A percentile compares a stretch with the other conserved stretches of the same genome.
These are phyloP conservation scores for Trebouxia sp. DNA, from an alignment of 139 green algal genomes.

Conservation along the genomic window DNA sequence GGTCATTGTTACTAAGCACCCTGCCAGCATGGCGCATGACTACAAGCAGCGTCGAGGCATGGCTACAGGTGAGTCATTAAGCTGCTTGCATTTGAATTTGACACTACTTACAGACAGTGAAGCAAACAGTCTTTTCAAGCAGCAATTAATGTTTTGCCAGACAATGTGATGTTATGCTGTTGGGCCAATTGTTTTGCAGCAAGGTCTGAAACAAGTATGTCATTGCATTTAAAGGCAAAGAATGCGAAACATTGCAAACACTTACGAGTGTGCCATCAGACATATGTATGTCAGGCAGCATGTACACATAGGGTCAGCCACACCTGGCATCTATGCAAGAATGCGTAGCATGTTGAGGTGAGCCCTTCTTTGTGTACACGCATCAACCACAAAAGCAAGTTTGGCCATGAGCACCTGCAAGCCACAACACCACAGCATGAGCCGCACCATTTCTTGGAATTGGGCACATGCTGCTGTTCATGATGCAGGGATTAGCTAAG, in stretches of 20 bases:
- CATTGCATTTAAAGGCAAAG: neutral
- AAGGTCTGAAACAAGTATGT: neutral
- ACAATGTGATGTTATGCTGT: neutral
- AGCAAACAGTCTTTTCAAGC: neutral
- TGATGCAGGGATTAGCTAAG: constrained; percentile 43
- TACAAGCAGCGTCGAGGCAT: neutral
- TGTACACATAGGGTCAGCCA: too few species aligned
- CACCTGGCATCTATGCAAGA: too few species aligned
- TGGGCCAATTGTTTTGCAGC: neutral
- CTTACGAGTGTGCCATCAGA: too few species aligned
- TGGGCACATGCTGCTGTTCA: constrained; percentile 40
- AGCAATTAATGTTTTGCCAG: neutral
- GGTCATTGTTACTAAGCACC: constrained; percentile 70
- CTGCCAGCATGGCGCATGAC: constrained; percentile 39
- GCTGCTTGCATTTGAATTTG: neutral
- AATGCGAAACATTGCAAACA: too few species aligned
- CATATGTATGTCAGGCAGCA: too few species aligned
- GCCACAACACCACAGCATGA: neutral
- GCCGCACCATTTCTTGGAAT: neutral
- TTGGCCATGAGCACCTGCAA: too few species aligned
- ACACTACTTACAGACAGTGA: neutral
- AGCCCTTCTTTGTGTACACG: too few species aligned
- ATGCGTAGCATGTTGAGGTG: too few species aligned
- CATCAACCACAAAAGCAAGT: too few species aligned
- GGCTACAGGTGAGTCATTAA: neutral